phyloP scores from a whole-genome alignment of 1,284 basidiomycete genomes.

The Lignosus rhinocerotis region DNA sequence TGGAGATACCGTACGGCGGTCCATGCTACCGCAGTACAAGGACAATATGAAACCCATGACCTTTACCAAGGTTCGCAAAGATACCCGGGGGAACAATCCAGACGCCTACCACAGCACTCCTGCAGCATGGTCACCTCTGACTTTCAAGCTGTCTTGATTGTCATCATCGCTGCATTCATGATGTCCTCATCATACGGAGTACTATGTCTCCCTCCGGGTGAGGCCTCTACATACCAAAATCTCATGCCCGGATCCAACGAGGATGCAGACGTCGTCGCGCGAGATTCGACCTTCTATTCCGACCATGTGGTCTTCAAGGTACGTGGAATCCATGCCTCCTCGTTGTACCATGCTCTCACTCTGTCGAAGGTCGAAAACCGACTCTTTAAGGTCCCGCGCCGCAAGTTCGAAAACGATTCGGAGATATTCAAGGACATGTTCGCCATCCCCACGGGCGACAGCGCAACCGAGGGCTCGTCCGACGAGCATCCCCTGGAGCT shows the following conservation, averaged over 20 bases:
- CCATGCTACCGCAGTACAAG: no score
- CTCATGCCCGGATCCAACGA: not conserved
- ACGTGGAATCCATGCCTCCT: not conserved
- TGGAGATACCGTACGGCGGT: no score
- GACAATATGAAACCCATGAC: no score
- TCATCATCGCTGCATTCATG: no score
- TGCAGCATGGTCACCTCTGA: no score
- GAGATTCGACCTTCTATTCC: conserved; percentile 6
- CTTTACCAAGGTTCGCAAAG: no score
- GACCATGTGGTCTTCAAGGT: conserved; percentile 20
- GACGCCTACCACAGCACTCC: no score
- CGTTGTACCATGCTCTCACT: not conserved
- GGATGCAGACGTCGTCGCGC: not conserved
- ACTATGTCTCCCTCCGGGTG: no score
- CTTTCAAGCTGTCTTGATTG: no score
- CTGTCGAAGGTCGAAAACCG: conserved; percentile 28
- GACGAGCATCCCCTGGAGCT: conserved; percentile 18
- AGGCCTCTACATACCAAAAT: no score
- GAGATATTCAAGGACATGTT: conserved; percentile 33
- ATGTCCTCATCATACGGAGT: no score
- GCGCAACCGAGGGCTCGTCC: conserved; percentile 9
- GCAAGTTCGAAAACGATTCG: conserved; percentile 29
- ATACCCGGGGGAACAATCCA: no score
- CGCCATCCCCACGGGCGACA: conserved; percentile 18
- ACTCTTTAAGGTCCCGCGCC: conserved; percentile 34